Evolutionary conservation across 805 yeast species (phyloP), one percentile per base, ranked within the genome.

Genomic region (Hanseniaspora valbyensis): DNA sequence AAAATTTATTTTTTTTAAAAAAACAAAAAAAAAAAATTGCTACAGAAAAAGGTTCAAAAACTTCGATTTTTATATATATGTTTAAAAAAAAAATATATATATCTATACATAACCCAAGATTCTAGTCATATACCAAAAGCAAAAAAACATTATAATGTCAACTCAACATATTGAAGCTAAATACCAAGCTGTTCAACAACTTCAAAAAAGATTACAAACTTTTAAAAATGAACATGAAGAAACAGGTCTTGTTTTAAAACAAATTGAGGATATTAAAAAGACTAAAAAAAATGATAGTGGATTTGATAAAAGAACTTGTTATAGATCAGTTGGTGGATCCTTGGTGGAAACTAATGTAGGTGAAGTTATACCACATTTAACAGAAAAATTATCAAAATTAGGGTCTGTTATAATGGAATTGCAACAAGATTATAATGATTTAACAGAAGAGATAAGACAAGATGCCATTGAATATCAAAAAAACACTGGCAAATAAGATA

Each of bases 311-410:
- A 76, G 98, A 54, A 80, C 81, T 61, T 87, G 96, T 60, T 88
- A 79, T 67, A 78, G 95, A 59, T 87, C 92, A 96, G 76, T 90
- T 29, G 96, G 96, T 24, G 94, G 95, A 9, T 95, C 89, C 3
- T 71, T 90, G 29, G 83, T 89, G 16, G 94, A 88, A 60, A 81
- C 84, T 56, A 73, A 80, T 3, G 92, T 87, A 4, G 80, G 73
- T n/a, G 87, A 84, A 37, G 92, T 89, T 3, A 66, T 74, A 3
- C 81, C 80, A 12, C 71, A 80, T 10, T 66, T 87, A 49, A 70
- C 73, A 46, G 69, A 75, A 24, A 87, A 83, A 57, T 59, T 70
- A 21, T 63, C 64, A 9, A 82, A 81, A 48, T 65, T 74, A 51
- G 42, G 41, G 18, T 26, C 34, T 13, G 30, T 48, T 3, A 42